Percentiles rank a stretch among this genome's conserved stretches.
Evolutionary conservation across 2,329 filamentous ascomycete genomes (phyloP).

Genomic region (Atkinsonella texensis): DNA sequence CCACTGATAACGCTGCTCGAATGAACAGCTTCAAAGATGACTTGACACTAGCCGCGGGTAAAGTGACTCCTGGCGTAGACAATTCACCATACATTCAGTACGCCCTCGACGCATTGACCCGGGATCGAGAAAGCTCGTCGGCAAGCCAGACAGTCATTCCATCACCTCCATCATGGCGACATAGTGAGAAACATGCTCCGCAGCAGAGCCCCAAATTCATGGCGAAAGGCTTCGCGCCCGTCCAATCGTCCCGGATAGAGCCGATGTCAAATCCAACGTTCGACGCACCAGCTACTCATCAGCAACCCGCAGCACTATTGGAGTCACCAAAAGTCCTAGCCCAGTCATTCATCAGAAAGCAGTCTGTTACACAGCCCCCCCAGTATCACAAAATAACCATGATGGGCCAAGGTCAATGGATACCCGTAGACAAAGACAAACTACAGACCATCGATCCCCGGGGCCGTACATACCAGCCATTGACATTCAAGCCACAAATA

Average conservation of each 20-base stretch:
- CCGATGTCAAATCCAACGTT: background rate
- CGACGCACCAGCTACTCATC: background rate
- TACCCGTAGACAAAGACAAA: slow-evolving; percentile 22
- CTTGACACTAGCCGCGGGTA: slow-evolving; percentile 35
- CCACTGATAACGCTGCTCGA: slow-evolving; percentile 19
- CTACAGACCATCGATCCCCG: slow-evolving; percentile 25
- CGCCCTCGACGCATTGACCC: slow-evolving; percentile 76
- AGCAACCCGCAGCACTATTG: background rate
- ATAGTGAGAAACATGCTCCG: slow-evolving; percentile 18
- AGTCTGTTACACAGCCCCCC: slow-evolving; percentile 5
- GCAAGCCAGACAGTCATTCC: slow-evolving; percentile 34
- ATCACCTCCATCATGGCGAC: slow-evolving; percentile 24
- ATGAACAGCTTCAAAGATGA: slow-evolving; percentile 38
- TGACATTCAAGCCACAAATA: slow-evolving; percentile 61
- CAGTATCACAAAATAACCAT: slow-evolving; percentile 1
- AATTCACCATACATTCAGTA: slow-evolving; percentile 83
- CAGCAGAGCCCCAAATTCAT: background rate
- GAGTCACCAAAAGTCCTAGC: background rate
- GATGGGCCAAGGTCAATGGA: slow-evolving; percentile 15
- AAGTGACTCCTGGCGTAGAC: slow-evolving; percentile 65
- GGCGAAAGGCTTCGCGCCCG: slow-evolving; percentile 1
- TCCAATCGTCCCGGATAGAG: background rate
- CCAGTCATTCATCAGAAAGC: background rate
- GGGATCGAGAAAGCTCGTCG: slow-evolving; percentile 52
- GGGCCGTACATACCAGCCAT: slow-evolving; percentile 29